Percentiles rank a stretch among this genome's conserved stretches.
These are phyloP conservation scores for Pleomassaria siparia DNA, from an alignment of 2,329 filamentous ascomycete genomes.

Conservation along the genomic window DNA sequence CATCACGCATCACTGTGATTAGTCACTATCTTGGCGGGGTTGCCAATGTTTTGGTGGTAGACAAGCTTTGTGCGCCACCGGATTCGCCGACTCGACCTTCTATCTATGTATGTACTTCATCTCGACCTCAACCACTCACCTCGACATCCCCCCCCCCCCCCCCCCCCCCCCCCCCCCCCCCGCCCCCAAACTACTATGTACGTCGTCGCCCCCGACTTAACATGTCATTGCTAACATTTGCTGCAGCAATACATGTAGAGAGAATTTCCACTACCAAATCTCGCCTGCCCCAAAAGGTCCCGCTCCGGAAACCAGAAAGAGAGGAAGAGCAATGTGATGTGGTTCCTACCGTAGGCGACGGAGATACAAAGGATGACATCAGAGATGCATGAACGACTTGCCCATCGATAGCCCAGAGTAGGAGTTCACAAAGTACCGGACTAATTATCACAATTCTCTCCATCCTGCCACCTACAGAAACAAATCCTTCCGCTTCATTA, in stretches of 20 bases:
- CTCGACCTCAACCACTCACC: constrained; percentile 12
- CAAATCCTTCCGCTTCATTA: constrained; percentile 7
- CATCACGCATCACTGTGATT: too few species aligned
- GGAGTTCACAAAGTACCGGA: background rate
- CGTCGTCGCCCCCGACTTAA: too few species aligned
- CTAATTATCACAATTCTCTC: background rate
- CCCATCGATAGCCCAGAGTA: background rate
- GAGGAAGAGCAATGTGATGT: background rate
- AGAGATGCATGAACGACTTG: constrained; percentile 2
- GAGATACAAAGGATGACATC: constrained; percentile 1
- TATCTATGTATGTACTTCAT: too few species aligned
- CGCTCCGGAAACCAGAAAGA: background rate
- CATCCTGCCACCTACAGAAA: constrained; percentile 4
- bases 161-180: constrained; percentile 12
- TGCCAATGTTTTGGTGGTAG: too few species aligned
- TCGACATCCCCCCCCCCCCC: constrained; percentile 7
- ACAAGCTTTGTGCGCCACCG: constrained; percentile 18
- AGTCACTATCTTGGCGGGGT: too few species aligned
- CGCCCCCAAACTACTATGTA: too few species aligned
- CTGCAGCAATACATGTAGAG: too few species aligned
- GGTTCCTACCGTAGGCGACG: background rate
- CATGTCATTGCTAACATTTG: too few species aligned
- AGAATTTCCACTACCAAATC: too few species aligned
- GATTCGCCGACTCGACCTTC: constrained; percentile 18
- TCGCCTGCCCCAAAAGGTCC: too few species aligned